Evolutionary conservation across 495 filamentous ascomycete genomes (phyloP), one percentile per base, ranked within the genome.

Genomic region (Podospora appendiculata): DNA sequence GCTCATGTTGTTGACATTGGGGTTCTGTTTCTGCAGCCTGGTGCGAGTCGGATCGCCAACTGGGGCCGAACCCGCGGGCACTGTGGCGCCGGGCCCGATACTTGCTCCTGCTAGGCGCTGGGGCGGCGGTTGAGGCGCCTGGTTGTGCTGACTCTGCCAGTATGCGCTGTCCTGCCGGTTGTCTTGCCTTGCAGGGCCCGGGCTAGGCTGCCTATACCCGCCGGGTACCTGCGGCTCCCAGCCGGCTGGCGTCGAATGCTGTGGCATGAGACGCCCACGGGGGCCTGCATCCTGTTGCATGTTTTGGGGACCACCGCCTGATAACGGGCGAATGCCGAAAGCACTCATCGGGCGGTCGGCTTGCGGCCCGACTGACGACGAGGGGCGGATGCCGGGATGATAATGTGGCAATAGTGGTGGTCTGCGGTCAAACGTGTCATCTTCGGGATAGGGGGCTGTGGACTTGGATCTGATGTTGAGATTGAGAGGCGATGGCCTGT

Each of bases 331-430:
- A 59, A 87, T 83, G 13, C 84, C 82, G 63, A 86, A 86, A 11
- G 85, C 82, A 52, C 84, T 87, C 46, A 72, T 75, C 10, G 85
- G 82, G 1, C 86, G 78, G 54, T 80, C 78, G 13, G 77, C 74
- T 36, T 59, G 66, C 1, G 74, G 78, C 35, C 70, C 64, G 9
- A 55, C 44, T n/a, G 39, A 68, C 52, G 55, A 41, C 48, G 62
- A 69, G 50, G 62, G 66, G 53, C 63, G 72, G 52, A 62, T 68
- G 41, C 52, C 55, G 8, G 65, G 63, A 52, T 70, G 71, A 34
- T 62, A 62, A 52, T 70, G 56, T 42, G 68, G 59, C 47, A 69
- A 58, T 35, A 63, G 46, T 35, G 55, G 59, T 48, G 64, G 59
- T 45, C 50, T 61, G 14, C 45, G 47, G 32, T 56, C 64, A 32